Base-by-base conservation (phyloP, 352 stramenopile species). In the Pythium brachiatum region DNA sequence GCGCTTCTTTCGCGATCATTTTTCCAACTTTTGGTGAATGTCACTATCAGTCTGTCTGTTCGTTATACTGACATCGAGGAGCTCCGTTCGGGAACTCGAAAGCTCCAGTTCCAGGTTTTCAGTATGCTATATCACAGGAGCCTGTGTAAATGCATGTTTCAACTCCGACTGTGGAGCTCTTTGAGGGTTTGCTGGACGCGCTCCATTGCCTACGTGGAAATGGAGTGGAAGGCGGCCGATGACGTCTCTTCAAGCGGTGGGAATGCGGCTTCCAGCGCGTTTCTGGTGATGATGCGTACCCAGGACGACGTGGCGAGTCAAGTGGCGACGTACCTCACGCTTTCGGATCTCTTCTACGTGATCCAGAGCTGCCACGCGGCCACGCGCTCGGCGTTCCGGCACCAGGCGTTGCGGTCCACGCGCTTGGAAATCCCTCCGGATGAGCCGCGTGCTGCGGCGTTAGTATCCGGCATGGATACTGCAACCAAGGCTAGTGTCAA, bases 251-350 rank as follows among this genome's bases (percentile, higher is more conserved):
- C 43, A 11, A 31, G 29, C n/a, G 23, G 29, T 25, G 29, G 11
- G 1, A 20, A 57, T 38, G 57, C n/a, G 32, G 25, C 8, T 15
- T 23, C 60, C 18, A 20, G 26, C 26, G 15, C 53, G 43, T 55
- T 70, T 31, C 58, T 72, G 16, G 21, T 44, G 43, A 54, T 72
- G 25, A 23, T 72, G 36, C 64, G 59, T 16, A 56, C 54, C 13
- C 64, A 72, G 34, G 64, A 72, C 8, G 64, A 67, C 29, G 64
- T 51, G 6, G 66, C 26, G 18, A 60, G 53, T 21, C 53, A 60
- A 23, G 59, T 72, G 21, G 58, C 64, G 21, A 54, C 57, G 44
- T 72, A 63, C 47, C 58, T 72, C n/a, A 38, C 52, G 21, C 57
- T 67, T 25, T 1, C 18, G 20, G 64, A 72, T 36, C 58, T 72